These are phyloP conservation scores for Geranomyces michiganensis DNA, from an alignment of 192 early-diverging fungal genomes.

Conservation along the genomic window DNA sequence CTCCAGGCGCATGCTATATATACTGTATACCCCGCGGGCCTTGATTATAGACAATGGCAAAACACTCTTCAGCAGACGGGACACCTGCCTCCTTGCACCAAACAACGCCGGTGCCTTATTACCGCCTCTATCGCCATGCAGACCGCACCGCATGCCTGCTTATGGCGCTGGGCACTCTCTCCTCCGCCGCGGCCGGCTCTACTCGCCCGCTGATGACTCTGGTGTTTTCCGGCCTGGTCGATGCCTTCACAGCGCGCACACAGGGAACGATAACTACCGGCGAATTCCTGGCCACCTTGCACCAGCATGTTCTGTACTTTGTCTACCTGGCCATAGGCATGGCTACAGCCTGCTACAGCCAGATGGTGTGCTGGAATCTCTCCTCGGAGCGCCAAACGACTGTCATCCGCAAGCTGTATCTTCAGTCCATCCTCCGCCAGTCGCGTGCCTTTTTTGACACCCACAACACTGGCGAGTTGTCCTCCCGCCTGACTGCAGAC, in stretches of 20 bases:
- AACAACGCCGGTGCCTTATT: no score
- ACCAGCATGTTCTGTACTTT: constrained; percentile 29
- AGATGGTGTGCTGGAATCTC: constrained; percentile 40
- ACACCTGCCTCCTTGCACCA: no score
- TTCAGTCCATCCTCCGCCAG: constrained; percentile 42
- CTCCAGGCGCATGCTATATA: no score
- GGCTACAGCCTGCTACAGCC: constrained; percentile 35
- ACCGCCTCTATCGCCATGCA: constrained; percentile 25
- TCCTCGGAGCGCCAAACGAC: constrained; percentile 34
- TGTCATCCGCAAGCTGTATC: constrained; percentile 35
- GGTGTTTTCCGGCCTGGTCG: constrained; percentile 29
- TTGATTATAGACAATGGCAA: no score
- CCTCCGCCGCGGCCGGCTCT: constrained; percentile 24
- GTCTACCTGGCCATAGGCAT: constrained; percentile 33
- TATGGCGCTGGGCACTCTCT: constrained; percentile 24
- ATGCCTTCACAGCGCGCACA: constrained; percentile 24
- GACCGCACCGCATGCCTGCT: constrained; percentile 8
- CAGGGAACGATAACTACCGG: background rate
- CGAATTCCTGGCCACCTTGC: constrained; percentile 5
- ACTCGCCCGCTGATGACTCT: constrained; percentile 36
- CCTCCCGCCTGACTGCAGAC: constrained; percentile 47
- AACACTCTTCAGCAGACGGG: no score
- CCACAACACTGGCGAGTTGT: constrained; percentile 52
- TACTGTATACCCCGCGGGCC: no score
- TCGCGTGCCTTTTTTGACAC: constrained; percentile 49